Percentiles rank a stretch among this genome's conserved stretches.
Conservation (phyloP, 2,329 filamentous ascomycete species). For the Cladophialophora carrionii region DNA sequence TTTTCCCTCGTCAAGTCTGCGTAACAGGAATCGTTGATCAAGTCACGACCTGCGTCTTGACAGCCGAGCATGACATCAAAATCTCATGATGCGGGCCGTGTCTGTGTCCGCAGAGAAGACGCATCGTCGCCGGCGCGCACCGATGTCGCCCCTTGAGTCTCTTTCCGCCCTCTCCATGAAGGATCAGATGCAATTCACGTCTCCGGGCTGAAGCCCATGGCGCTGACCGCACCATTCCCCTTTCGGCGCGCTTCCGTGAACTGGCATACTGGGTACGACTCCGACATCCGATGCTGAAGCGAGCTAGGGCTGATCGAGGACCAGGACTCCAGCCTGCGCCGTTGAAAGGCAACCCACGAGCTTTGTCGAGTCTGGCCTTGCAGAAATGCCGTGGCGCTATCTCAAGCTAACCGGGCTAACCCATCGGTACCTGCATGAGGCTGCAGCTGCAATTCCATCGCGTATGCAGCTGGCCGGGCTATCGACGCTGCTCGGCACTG, state of each 20-base stretch:
- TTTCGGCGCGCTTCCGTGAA: conserved; percentile 10
- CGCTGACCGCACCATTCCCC: neutral
- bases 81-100: neutral
- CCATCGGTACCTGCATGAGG: conserved; percentile 17
- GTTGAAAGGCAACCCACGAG: neutral
- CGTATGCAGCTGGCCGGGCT: conserved; percentile 3
- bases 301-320: conserved; percentile 5
- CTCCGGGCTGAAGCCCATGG: neutral
- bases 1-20: neutral
- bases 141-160: neutral
- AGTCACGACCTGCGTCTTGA: neutral
- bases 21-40: neutral
- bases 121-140: neutral
- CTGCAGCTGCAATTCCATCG: conserved; percentile 11
- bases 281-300: neutral
- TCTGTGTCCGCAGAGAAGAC: neutral
- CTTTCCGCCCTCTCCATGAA: neutral
- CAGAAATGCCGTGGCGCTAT: conserved; percentile 8
- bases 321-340: neutral
- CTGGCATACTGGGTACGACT: neutral
- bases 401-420: conserved; percentile 5
- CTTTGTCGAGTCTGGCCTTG: conserved; percentile 10
- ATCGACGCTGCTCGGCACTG: neutral
- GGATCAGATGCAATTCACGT: conserved; percentile 8
- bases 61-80: neutral